Evolutionary conservation across 805 yeast genomes (phyloP).

Genomic region (Wickerhamiella occidentalis): DNA sequence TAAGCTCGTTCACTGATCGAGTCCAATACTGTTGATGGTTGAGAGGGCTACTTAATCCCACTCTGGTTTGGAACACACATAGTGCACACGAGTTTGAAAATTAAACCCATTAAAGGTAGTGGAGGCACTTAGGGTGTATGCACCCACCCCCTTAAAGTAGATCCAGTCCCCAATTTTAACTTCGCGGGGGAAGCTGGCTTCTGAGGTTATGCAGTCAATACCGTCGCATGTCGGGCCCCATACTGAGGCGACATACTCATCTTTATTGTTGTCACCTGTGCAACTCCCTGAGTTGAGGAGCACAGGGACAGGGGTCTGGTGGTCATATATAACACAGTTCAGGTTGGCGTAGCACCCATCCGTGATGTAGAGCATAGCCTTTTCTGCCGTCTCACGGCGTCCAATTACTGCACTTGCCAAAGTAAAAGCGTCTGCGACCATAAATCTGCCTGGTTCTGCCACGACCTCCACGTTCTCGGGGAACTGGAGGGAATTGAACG

Average conservation of each 20-base stretch:
- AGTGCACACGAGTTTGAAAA: conserved; percentile 46
- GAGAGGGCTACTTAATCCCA: neutral
- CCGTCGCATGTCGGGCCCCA: conserved; percentile 99
- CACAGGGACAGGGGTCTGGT: conserved; percentile 62
- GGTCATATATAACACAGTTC: conserved; percentile 89
- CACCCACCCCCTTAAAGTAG: conserved; percentile 72
- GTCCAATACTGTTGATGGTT: neutral
- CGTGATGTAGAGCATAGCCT: conserved; percentile 66
- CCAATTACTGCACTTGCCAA: conserved; percentile 78
- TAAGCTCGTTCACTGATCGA: conserved; percentile 5
- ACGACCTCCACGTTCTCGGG: conserved; percentile 46
- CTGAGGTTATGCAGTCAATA: conserved; percentile 62
- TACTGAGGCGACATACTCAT: conserved; percentile 36
- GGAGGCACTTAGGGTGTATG: conserved; percentile 88
- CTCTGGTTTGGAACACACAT: conserved; percentile 35
- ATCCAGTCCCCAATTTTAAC: conserved; percentile 86
- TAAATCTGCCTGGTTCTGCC: conserved; percentile 91
- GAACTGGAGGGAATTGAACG: conserved; percentile 42
- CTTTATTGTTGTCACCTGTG: conserved; percentile 11
- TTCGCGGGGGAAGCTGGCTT: conserved; percentile 41
- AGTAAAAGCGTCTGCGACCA: conserved; percentile 76
- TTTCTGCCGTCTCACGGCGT: conserved; percentile 40
- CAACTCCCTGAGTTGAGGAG: conserved; percentile 36
- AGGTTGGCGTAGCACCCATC: conserved; percentile 94
- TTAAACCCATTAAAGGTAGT: conserved; percentile 85